Base-by-base conservation (phyloP, 768 basidiomycete genomes). In the Leccinum olivaceopallidum region DNA sequence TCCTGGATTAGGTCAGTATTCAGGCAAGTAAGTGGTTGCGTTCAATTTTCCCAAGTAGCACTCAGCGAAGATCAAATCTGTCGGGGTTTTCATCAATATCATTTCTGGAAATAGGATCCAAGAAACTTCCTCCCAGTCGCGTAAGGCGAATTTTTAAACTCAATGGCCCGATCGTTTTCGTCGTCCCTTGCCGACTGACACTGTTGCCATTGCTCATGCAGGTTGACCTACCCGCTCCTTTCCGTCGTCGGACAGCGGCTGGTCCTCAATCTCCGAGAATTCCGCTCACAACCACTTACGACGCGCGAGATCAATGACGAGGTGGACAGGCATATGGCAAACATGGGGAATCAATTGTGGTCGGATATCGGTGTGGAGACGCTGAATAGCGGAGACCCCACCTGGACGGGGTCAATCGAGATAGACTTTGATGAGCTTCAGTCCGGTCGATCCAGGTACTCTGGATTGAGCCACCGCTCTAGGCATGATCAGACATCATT, bases 191-290 rank as follows among this genome's bases (percentile, higher is more conserved):
- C 34, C 12, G 34, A 34, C 44, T 26, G 26, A 20, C 10, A 20
- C 44, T 20, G n/a, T 44, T n/a, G n/a, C n/a, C n/a, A 9, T n/a
- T n/a, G 7, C 44, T 20, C 44, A 47, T 47, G 6, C 53, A 68
- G 67, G n/a, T 20, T 67, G 36, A 60, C 66, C 13, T 18, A 63
- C 7, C 66, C 65, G 3, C 20, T 68, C 2, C 49, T 65, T 47
- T 61, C 65, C 2, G 34, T 67, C 36, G 56, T 59, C 7, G 67
- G 67, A 4, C 67, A 68, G 20, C 59, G 67, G 10, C 60, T 68
- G 42, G 60, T 68, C 20, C 60, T 68, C 39, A 68, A 68, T 51
- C 57, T 68, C 2, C 65, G 66, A 3, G 47, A 59, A 2, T 36
- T 66, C 14, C 57, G 36, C 10, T 34, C 36, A 18, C 53, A 20